These are phyloP conservation scores for Xerocomellus dryophilus DNA, from an alignment of 768 basidiomycete species.

Conservation along the genomic window DNA sequence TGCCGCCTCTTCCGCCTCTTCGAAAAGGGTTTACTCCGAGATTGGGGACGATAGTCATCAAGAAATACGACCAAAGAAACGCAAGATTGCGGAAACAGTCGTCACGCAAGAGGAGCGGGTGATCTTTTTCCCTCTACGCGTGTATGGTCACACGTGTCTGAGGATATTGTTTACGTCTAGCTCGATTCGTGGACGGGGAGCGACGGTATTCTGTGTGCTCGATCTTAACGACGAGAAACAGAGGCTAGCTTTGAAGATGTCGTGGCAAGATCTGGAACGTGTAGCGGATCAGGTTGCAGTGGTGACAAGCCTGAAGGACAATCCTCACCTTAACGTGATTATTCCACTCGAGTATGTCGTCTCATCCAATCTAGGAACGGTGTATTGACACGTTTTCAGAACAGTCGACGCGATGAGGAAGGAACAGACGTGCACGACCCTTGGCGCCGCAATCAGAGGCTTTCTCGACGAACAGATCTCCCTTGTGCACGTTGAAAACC, in stretches of 20 bases:
- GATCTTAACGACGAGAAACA: neutral
- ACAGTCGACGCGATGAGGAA: neutral
- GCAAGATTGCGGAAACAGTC: neutral
- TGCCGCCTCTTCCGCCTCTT: neutral
- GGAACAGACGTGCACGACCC: neutral
- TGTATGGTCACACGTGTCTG: too few relatives aligned
- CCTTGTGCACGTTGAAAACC: neutral
- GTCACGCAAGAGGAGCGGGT: too few relatives aligned
- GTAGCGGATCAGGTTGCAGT: neutral
- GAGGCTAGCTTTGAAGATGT: too few relatives aligned
- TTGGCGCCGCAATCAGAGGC: neutral
- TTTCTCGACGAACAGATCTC: neutral
- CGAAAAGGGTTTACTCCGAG: conserved; percentile 3
- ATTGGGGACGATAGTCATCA: neutral
- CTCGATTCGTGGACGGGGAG: conserved; percentile 12
- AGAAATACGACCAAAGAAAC: neutral
- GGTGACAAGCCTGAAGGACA: neutral
- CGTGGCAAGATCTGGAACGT: too few relatives aligned
- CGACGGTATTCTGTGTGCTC: conserved; percentile 4
- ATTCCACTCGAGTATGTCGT: neutral
- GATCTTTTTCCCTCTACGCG: too few relatives aligned
- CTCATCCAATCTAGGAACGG: neutral
- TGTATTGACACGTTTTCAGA: neutral
- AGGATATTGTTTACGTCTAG: too few relatives aligned
- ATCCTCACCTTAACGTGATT: neutral